Evolutionary conservation across 352 stramenopile genomes (phyloP).

Genomic region (Globisporangium canariense): DNA sequence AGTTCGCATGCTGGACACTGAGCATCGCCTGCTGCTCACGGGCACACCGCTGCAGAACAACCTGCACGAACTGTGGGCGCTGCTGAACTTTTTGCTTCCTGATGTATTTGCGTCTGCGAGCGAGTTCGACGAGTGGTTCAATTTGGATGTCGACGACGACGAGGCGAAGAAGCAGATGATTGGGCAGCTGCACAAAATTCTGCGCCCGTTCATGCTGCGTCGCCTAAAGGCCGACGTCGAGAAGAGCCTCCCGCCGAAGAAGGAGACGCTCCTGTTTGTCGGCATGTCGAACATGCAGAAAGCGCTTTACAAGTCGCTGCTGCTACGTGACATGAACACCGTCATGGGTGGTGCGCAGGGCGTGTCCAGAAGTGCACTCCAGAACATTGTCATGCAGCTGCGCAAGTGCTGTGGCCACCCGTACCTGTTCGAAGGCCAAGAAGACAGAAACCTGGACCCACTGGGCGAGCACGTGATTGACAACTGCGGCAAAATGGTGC

Average conservation of each 20-base stretch:
- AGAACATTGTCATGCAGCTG: conserved; percentile 88
- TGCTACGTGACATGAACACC: conserved; percentile 94
- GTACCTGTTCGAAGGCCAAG: conserved; percentile 94
- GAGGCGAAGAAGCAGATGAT: conserved; percentile 91
- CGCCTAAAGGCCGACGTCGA: conserved; percentile 99
- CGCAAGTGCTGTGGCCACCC: conserved; percentile 90
- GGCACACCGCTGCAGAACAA: conserved; percentile 95
- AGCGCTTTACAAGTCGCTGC: conserved; percentile 94
- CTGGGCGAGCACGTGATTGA: conserved; percentile 96
- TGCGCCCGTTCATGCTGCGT: conserved; percentile 96
- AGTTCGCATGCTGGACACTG: conserved; percentile 73
- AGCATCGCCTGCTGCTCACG: conserved; percentile 90
- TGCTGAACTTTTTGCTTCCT: conserved; percentile 94
- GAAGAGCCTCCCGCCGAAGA: conserved; percentile 96
- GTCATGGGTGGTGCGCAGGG: conserved; percentile 63
- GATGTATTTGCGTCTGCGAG: conserved; percentile 90
- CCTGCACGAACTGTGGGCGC: conserved; percentile 92
- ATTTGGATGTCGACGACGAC: conserved; percentile 83
- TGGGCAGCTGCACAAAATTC: conserved; percentile 82
- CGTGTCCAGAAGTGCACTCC: conserved; percentile 74
- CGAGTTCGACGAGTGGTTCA: conserved; percentile 89
- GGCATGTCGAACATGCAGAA: conserved; percentile 93
- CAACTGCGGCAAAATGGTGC: conserved; percentile 97
- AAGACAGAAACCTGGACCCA: conserved; percentile 93
- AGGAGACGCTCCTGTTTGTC: conserved; percentile 95